Conservation (phyloP, 2,329 filamentous ascomycete genomes). For the Colletotrichum chlorophyti region DNA sequence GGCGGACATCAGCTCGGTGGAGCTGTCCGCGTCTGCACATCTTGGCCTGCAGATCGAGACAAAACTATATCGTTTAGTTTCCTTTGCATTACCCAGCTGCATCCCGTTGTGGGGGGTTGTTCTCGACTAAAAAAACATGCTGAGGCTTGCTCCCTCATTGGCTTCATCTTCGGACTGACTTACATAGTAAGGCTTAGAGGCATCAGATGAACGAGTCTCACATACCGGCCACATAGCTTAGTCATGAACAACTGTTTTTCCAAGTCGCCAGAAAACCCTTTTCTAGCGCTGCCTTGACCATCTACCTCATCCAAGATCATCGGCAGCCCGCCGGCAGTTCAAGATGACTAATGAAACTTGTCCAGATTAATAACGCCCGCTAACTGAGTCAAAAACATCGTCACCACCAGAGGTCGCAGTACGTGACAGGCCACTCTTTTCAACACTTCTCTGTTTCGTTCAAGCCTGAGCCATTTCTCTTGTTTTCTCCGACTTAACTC, state of each 20-base stretch:
- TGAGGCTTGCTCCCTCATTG: not conserved
- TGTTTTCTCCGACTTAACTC: too few relatives aligned
- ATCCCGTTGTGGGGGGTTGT: too few relatives aligned
- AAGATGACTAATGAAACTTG: too few relatives aligned
- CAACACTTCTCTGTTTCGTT: too few relatives aligned
- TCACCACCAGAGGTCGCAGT: too few relatives aligned
- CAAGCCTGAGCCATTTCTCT: too few relatives aligned
- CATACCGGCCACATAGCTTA: not conserved
- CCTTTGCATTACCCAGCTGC: too few relatives aligned
- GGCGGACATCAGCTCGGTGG: not conserved
- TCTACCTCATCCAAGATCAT: too few relatives aligned
- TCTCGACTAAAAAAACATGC: not conserved
- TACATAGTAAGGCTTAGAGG: not conserved
- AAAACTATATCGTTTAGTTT: too few relatives aligned
- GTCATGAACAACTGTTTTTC: not conserved
- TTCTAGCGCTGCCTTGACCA: not conserved
- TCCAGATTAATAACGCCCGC: too few relatives aligned
- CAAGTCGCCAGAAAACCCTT: not conserved
- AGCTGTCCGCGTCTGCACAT: not conserved
- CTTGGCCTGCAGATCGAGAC: not conserved
- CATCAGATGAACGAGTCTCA: constrained; percentile 18
- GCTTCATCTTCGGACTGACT: not conserved
- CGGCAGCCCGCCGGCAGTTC: constrained; percentile 3
- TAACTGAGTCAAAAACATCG: too few relatives aligned
- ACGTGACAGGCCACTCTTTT: too few relatives aligned